Evolutionary conservation across 228 moss, liverwort and hornwort genomes (phyloP).

Genomic region (Sphagnum fallax): DNA sequence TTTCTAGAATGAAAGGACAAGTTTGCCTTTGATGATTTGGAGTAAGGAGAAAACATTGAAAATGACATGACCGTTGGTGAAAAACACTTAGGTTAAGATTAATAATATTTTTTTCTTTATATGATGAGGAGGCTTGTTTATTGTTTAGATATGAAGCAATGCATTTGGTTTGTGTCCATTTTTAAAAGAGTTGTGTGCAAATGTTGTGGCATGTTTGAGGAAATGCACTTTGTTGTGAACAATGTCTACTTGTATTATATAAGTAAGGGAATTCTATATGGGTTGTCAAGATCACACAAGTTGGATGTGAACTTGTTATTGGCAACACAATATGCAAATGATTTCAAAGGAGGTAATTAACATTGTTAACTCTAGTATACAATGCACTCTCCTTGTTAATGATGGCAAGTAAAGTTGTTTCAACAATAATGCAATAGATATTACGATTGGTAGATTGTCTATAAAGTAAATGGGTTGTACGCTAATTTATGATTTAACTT

Average conservation of each 20-base stretch:
- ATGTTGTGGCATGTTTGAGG: not conserved
- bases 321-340: constrained; percentile 55
- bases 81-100: constrained; percentile 24
- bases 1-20: constrained; percentile 10
- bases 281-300: constrained; percentile 65
- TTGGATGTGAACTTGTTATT: constrained; percentile 38
- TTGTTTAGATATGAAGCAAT: too few relatives aligned
- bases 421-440: too few relatives aligned
- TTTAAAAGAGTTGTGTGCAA: constrained; percentile 1
- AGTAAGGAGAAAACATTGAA: constrained; percentile 45
- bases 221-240: constrained; percentile 8
- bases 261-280: constrained; percentile 59
- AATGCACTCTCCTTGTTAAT: not conserved
- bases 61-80: constrained; percentile 28
- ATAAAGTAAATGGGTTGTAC: too few relatives aligned
- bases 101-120: not conserved
- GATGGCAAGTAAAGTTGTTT: not conserved
- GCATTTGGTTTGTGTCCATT: too few relatives aligned
- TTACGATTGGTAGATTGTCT: too few relatives aligned
- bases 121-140: not conserved
- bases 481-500: not conserved
- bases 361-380: not conserved
- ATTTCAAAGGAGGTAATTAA: constrained; percentile 57
- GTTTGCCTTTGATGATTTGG: constrained; percentile 37
- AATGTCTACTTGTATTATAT: constrained; percentile 77